phyloP scores from a whole-genome alignment of 2,329 filamentous ascomycete species.

The Albophoma yamanashiensis region DNA sequence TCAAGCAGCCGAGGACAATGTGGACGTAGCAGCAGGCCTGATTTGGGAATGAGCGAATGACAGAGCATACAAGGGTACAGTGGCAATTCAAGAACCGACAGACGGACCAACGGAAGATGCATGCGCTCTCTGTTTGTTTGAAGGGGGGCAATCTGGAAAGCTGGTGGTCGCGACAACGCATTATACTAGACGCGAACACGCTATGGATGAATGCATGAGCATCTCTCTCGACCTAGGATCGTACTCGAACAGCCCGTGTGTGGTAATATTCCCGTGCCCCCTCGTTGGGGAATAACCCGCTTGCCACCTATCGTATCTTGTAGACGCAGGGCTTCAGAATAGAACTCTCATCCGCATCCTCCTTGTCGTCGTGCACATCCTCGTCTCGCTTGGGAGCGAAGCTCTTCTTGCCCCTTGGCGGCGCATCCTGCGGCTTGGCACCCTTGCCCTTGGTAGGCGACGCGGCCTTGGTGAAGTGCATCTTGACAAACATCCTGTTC shows the following conservation, averaged over 20 bases:
- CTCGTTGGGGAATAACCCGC: not conserved
- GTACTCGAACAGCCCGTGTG: not conserved
- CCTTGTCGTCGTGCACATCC: conserved; percentile 42
- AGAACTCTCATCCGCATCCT: conserved; percentile 50
- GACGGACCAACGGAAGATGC: not conserved
- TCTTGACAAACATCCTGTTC: conserved; percentile 98
- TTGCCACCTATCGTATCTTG: conserved; percentile 59
- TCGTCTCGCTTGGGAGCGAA: conserved; percentile 44
- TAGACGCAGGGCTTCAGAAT: conserved; percentile 93
- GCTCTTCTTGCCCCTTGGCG: conserved; percentile 46
- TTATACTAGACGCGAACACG: not conserved
- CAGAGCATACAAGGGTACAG: not conserved
- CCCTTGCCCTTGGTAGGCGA: conserved; percentile 68
- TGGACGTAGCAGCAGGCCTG: conserved; percentile 45
- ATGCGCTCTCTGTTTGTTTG: not conserved
- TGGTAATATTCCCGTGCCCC: not conserved
- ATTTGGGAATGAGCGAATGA: conserved; percentile 6
- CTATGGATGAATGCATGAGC: not conserved
- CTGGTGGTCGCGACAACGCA: not conserved
- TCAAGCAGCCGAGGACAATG: conserved; percentile 72
- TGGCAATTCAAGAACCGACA: not conserved
- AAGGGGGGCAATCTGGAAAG: not conserved
- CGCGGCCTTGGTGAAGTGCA: conserved; percentile 85
- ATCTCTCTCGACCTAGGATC: not conserved
- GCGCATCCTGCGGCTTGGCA: conserved; percentile 42